phyloP scores from a whole-genome alignment of 495 filamentous ascomycete genomes.

The Chaetomium tenue region DNA sequence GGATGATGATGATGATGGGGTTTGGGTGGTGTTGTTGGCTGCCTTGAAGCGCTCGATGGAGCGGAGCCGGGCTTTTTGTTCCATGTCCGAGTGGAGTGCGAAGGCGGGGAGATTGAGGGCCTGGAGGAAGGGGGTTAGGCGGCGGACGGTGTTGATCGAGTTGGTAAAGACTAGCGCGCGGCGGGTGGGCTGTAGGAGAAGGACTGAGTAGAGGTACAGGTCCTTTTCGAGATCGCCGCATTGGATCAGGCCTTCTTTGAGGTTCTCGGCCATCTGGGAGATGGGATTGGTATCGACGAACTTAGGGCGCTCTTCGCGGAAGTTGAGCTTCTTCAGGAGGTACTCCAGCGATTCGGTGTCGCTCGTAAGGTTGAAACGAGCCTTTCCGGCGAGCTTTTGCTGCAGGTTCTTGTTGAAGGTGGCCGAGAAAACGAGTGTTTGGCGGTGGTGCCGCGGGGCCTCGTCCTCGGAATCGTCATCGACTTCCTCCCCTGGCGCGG shows the following conservation, averaged over 20 bases:
- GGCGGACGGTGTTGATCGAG: constrained; percentile 88
- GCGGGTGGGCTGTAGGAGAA: constrained; percentile 76
- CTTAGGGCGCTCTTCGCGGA: constrained; percentile 75
- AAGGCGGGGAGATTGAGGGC: constrained; percentile 74
- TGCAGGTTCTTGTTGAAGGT: constrained; percentile 90
- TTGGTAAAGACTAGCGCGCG: constrained; percentile 90
- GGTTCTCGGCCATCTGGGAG: constrained; percentile 76
- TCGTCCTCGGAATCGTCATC: constrained; percentile 37
- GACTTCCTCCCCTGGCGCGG: constrained; percentile 28
- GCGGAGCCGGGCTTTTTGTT: constrained; percentile 91
- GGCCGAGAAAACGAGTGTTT: constrained; percentile 94
- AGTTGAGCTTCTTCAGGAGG: constrained; percentile 84
- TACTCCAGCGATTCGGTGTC: constrained; percentile 86
- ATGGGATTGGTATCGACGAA: constrained; percentile 89
- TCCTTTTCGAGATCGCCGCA: constrained; percentile 95
- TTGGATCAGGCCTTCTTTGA: constrained; percentile 89
- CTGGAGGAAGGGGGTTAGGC: constrained; percentile 80
- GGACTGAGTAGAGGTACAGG: constrained; percentile 84
- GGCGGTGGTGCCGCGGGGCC: constrained; percentile 49
- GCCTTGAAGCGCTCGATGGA: constrained; percentile 88
- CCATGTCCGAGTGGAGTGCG: constrained; percentile 88
- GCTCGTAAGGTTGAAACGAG: constrained; percentile 62
- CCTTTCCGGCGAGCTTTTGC: constrained; percentile 81
- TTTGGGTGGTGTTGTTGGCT: constrained; percentile 32
- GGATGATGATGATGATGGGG: background rate